Evolutionary conservation across 495 filamentous ascomycete species (phyloP).

Genomic region (Ascodesmis nigricans): DNA sequence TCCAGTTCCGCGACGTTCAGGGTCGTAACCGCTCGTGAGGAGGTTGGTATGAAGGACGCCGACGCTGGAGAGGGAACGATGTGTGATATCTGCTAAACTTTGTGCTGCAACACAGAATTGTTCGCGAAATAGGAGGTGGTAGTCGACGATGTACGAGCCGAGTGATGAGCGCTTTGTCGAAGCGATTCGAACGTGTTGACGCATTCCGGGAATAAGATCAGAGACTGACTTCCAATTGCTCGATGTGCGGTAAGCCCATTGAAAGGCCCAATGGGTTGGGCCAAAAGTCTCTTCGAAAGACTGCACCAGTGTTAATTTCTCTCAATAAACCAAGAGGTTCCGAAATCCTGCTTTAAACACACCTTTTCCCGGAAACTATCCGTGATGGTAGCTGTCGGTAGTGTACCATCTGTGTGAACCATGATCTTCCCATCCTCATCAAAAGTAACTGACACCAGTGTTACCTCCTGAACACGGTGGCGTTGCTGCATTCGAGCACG

Average conservation of each 20-base stretch:
- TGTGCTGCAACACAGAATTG: conserved; percentile 64
- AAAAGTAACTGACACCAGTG: conserved; percentile 56
- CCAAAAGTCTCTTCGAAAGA: conserved; percentile 57
- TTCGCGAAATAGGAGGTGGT: conserved; percentile 62
- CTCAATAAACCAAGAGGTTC: too few species aligned
- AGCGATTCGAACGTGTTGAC: conserved; percentile 30
- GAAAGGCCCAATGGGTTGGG: conserved; percentile 56
- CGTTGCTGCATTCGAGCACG: conserved; percentile 32
- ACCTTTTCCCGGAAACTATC: conserved; percentile 51
- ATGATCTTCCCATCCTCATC: conserved; percentile 52
- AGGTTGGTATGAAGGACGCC: conserved; percentile 66
- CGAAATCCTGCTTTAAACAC: conserved; percentile 8
- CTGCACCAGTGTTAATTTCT: conserved; percentile 19
- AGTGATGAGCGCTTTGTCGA: conserved; percentile 22
- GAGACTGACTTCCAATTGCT: conserved; percentile 49
- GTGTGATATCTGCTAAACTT: conserved; percentile 42
- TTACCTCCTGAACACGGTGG: conserved; percentile 52
- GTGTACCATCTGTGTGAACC: conserved; percentile 55
- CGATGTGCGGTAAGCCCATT: conserved; percentile 67
- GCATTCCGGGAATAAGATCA: conserved; percentile 48
- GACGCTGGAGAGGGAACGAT: conserved; percentile 37
- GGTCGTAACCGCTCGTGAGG: conserved; percentile 33
- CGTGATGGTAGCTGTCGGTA: conserved; percentile 65
- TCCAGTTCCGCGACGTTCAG: conserved; percentile 5
- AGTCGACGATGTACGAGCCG: conserved; percentile 35